A percentile compares a stretch with the other conserved stretches of the same genome.
Conservation (phyloP, 139 green algal species). For the Desmodesmus armatus region DNA sequence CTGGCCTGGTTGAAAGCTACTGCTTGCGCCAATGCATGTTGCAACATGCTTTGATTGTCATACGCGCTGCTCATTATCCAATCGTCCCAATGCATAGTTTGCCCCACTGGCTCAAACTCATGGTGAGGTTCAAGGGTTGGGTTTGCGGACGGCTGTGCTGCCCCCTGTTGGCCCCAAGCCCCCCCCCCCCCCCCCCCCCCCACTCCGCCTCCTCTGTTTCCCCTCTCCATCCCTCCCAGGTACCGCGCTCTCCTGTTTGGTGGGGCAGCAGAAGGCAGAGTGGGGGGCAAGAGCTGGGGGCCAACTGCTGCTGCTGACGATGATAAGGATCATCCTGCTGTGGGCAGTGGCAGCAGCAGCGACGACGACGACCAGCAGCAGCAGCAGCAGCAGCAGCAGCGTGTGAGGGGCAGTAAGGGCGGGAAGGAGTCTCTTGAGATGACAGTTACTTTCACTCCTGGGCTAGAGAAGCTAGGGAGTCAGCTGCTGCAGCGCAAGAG, state of each 20-base stretch:
- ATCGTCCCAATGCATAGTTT: too few relatives aligned
- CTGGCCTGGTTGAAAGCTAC: too few relatives aligned
- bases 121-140: too few relatives aligned
- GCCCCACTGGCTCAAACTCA: too few relatives aligned
- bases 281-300: slow-evolving; percentile 76
- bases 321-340: background rate
- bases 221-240: background rate
- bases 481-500: slow-evolving; percentile 77
- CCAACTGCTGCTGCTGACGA: slow-evolving; percentile 43
- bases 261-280: slow-evolving; percentile 21
- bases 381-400: slow-evolving; percentile 26
- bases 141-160: too few relatives aligned
- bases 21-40: too few relatives aligned
- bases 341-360: slow-evolving; percentile 25
- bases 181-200: too few relatives aligned
- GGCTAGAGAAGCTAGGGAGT: slow-evolving; percentile 83
- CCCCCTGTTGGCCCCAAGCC: too few relatives aligned
- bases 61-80: too few relatives aligned
- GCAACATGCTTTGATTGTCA: too few relatives aligned
- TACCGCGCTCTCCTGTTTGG: slow-evolving; percentile 67
- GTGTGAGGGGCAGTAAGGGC: too few relatives aligned
- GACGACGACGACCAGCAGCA: slow-evolving; percentile 19
- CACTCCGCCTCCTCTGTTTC: background rate
- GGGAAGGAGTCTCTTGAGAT: slow-evolving; percentile 69
- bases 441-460: slow-evolving; percentile 70